Percentiles rank a stretch among this genome's conserved stretches.
These are phyloP conservation scores for Harrya chromipes DNA, from an alignment of 768 basidiomycete genomes.

Conservation along the genomic window DNA sequence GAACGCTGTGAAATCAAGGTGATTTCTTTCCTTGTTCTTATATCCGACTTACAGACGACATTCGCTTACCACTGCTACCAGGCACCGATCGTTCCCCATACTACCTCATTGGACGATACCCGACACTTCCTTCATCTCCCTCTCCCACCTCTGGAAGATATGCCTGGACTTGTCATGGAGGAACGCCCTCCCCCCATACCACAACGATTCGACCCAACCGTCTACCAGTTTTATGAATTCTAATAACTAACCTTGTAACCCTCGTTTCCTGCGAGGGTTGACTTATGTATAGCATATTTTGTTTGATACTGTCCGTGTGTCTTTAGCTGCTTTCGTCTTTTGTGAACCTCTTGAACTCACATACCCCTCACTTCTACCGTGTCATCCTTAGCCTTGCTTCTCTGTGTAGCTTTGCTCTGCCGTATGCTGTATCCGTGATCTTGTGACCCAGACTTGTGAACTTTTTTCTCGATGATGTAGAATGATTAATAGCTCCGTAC, in stretches of 20 bases:
- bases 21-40: slow-evolving; percentile 25
- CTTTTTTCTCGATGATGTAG: slow-evolving; percentile 9
- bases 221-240: slow-evolving; percentile 76
- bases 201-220: slow-evolving; percentile 62
- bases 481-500: slow-evolving; percentile 4
- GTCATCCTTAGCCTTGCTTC: slow-evolving; percentile 3
- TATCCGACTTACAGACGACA: neutral
- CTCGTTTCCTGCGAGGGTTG: slow-evolving; percentile 10
- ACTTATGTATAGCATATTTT: slow-evolving; percentile 32
- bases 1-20: slow-evolving; percentile 86
- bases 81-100: slow-evolving; percentile 87
- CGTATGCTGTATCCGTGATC: slow-evolving; percentile 29
- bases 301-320: slow-evolving; percentile 5
- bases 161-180: slow-evolving; percentile 71
- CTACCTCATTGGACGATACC: slow-evolving; percentile 76
- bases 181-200: slow-evolving; percentile 57
- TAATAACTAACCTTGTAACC: slow-evolving; percentile 33
- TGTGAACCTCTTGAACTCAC: neutral
- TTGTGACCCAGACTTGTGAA: slow-evolving; percentile 5
- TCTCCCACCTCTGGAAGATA: slow-evolving; percentile 71
- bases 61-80: slow-evolving; percentile 27
- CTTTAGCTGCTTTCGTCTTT: neutral
- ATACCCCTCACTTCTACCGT: neutral
- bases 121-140: slow-evolving; percentile 83
- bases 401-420: slow-evolving; percentile 29